These are phyloP conservation scores for Anastatica hierochuntica DNA, from an alignment of 345 rosid genomes.

Conservation along the genomic window DNA sequence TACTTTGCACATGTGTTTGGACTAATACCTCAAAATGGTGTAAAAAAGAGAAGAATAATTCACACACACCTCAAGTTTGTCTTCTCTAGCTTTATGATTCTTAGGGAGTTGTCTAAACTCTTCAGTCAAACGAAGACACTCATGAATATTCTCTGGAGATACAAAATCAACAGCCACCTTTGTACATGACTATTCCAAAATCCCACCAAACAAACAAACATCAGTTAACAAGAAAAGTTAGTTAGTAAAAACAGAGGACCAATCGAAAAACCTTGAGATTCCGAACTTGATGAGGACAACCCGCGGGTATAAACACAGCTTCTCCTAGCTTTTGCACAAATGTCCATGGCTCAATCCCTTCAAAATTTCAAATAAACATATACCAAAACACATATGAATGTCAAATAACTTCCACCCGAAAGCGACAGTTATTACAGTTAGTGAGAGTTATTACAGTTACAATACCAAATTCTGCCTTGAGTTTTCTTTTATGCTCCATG, in stretches of 20 bases:
- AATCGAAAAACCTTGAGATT: slow-evolving; percentile 60
- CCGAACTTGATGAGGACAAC: slow-evolving; percentile 98
- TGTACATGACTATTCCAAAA: slow-evolving; percentile 64
- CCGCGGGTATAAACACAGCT: slow-evolving; percentile 91
- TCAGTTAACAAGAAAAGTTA: neutral
- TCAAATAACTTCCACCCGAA: neutral
- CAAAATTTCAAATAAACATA: neutral
- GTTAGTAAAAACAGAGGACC: neutral
- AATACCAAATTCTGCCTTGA: slow-evolving; percentile 75
- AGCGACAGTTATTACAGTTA: slow-evolving; percentile 1
- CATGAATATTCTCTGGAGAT: slow-evolving; percentile 71
- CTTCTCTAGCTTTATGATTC: slow-evolving; percentile 82
- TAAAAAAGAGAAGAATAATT: neutral
- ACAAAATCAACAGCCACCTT: slow-evolving; percentile 93
- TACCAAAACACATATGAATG: neutral
- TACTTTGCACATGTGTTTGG: too few species aligned
- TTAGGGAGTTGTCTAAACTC: slow-evolving; percentile 83
- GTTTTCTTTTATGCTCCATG: slow-evolving; percentile 56
- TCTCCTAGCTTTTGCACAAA: slow-evolving; percentile 79
- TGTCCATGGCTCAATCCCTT: slow-evolving; percentile 92
- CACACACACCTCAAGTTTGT: slow-evolving; percentile 77
- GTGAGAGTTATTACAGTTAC: neutral
- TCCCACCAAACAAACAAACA: neutral
- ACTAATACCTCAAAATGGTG: neutral
- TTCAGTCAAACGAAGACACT: slow-evolving; percentile 75